Evolutionary conservation across 2,329 filamentous ascomycete species (phyloP), one percentile per base, ranked within the genome.

Genomic region (Ascocoryne sarcoides): DNA sequence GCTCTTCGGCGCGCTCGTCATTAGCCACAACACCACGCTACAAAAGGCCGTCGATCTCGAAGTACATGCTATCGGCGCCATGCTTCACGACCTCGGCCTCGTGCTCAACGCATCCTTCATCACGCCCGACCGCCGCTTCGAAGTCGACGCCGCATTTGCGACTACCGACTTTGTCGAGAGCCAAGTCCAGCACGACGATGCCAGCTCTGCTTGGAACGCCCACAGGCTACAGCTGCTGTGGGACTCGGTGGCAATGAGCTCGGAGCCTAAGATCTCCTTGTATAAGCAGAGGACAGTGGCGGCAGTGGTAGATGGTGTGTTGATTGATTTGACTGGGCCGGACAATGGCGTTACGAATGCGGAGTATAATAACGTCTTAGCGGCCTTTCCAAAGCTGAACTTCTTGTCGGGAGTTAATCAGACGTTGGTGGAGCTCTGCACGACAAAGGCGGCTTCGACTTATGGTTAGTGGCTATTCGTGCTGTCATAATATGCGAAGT

Each of bases 91-190:
- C 33, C 54, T 67, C 1, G 65, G 65, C 17, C 65, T 62, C 63
- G 62, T 63, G 40, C 55, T 52, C 15, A 60, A 54, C 3, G 57
- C 56, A 14, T 50, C 55, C 32, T 43, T 64, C 10, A 47, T 67
- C 26, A 66, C 61, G 36, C 32, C 46, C 1, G 65, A 71, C 51
- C 65, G 63, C 18, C 64, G 68, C 16, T 72, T 72, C 54, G 68
- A 72, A 46, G 65, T 71, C 26, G 68, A 72, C 49, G 64, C 68
- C n/a, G 68, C 67, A 10, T 61, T 66, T 37, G 65, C 61, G 5
- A 66, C 68, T 3, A 55, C 63, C 2, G 51, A 62, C 2, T 69
- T 69, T 42, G 41, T 69, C 38, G 40, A 46, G 30, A 23, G 16
- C 31, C 37, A 42, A 36, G 49, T 56, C 17, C 38, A 44, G 4